Evolutionary conservation across 2,329 filamentous ascomycete species (phyloP).

Genomic region (Trichophyton verrucosum): DNA sequence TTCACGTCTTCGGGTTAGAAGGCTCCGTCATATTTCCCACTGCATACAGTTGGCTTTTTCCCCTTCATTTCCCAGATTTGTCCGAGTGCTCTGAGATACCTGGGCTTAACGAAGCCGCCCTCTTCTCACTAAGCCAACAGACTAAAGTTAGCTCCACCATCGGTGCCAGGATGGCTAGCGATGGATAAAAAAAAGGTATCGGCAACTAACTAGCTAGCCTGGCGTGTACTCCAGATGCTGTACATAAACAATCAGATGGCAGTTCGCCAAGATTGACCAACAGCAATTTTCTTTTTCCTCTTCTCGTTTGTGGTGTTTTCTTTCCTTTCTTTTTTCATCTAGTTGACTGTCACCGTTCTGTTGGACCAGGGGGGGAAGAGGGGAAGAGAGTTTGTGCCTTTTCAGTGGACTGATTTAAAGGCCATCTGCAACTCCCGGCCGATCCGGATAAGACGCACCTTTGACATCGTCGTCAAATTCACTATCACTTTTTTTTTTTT

Average conservation of each 20-base stretch:
- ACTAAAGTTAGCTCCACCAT: neutral
- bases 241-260: neutral
- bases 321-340: neutral
- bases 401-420: neutral
- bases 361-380: neutral
- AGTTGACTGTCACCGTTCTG: neutral
- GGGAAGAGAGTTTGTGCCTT: neutral
- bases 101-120: neutral
- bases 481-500: neutral
- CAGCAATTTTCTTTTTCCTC: neutral
- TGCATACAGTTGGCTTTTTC: no score
- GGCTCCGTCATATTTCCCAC: no score
- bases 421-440: neutral
- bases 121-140: neutral
- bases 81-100: neutral
- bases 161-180: neutral
- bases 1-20: no score
- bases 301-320: neutral
- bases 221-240: neutral
- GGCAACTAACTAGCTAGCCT: neutral
- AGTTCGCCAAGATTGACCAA: neutral
- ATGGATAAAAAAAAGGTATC: neutral
- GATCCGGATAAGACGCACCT: neutral
- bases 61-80: neutral
- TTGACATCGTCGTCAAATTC: neutral